Evolutionary conservation across 768 basidiomycete genomes (phyloP), one percentile per base, ranked within the genome.

Genomic region (Boletus subcaerulescens): DNA sequence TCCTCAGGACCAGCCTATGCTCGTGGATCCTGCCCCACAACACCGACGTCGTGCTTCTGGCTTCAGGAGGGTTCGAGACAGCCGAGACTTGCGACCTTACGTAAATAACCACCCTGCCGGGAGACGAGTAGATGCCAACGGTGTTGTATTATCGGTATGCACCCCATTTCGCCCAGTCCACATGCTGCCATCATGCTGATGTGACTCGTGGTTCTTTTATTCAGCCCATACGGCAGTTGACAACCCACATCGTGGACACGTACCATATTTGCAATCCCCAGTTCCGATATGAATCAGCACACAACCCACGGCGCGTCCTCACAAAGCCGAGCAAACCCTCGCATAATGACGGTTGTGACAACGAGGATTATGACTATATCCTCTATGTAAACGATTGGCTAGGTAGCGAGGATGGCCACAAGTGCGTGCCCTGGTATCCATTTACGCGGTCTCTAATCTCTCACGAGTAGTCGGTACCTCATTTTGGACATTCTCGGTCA

Each of bases 361-460:
- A 99, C 64, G 96, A 98, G 64, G 97, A 99, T 71, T 96, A 94
- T 65, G 97, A 99, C 70, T 99, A 99, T 66, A 98, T 99, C 65
- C 82, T 99, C 55, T 99, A 98, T 71, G 97, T 99, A 68, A 99
- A 99, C 67, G 97, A 99, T 66, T 94, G 93, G 79, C 75, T 99
- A 54, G 97, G 97, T 3, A 87, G 83, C 24, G 97, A 98, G 64
- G 91, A 95, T 57, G 91, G 92, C 45, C 89, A 97, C 80, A 93
- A 97, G 93, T 95, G 67, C 68, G 89, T 81, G 17, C 24, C 36
- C 11, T 12, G 15, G 10, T 10, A 32, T 48, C 47, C 44, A 32
- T 54, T 47, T 33, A 10, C 26, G 45, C 55, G 26, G 17, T 22
- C 6, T 33, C 60, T 52, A 42, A 63, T 55, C 50, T 41, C 56